These are phyloP conservation scores for Metarhizium anisopliae DNA, from an alignment of 2,329 filamentous ascomycete genomes.

Conservation along the genomic window DNA sequence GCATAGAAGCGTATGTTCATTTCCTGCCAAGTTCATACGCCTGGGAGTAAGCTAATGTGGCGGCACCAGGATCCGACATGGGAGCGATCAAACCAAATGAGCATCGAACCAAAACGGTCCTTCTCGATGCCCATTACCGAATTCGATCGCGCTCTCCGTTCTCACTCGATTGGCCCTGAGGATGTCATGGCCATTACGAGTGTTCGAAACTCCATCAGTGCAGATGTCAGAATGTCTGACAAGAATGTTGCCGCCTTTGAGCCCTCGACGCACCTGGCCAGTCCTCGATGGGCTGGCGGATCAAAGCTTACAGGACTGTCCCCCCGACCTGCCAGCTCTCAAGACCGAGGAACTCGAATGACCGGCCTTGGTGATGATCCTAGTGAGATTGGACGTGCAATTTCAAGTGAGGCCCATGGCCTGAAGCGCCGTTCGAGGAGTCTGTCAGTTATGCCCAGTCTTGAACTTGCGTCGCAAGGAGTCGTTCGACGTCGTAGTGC, in stretches of 20 bases:
- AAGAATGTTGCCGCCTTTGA: constrained; percentile 1
- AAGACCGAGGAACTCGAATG: constrained; percentile 37
- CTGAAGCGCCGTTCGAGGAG: constrained; percentile 50
- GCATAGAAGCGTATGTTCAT: constrained; percentile 40
- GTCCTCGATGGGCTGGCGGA: constrained; percentile 20
- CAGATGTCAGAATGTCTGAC: constrained; percentile 30
- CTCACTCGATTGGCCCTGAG: constrained; percentile 50
- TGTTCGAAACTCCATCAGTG: constrained; percentile 43
- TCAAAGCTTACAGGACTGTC: constrained; percentile 45
- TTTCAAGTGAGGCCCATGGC: constrained; percentile 44
- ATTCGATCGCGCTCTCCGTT: constrained; percentile 50
- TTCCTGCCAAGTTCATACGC: not conserved
- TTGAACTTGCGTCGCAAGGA: constrained; percentile 18
- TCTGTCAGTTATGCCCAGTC: constrained; percentile 42
- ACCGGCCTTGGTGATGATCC: constrained; percentile 32
- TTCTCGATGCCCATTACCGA: constrained; percentile 52
- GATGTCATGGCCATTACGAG: constrained; percentile 45
- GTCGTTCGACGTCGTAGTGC: constrained; percentile 46
- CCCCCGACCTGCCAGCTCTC: constrained; percentile 52
- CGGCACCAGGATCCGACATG: constrained; percentile 21
- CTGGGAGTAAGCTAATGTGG: not conserved
- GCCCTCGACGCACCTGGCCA: constrained; percentile 13
- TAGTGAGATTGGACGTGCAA: constrained; percentile 51
- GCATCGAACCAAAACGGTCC: constrained; percentile 41
- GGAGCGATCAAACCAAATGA: constrained; percentile 27